Base-by-base conservation (phyloP, 768 basidiomycete genomes). In the Amyloporia xantha region DNA sequence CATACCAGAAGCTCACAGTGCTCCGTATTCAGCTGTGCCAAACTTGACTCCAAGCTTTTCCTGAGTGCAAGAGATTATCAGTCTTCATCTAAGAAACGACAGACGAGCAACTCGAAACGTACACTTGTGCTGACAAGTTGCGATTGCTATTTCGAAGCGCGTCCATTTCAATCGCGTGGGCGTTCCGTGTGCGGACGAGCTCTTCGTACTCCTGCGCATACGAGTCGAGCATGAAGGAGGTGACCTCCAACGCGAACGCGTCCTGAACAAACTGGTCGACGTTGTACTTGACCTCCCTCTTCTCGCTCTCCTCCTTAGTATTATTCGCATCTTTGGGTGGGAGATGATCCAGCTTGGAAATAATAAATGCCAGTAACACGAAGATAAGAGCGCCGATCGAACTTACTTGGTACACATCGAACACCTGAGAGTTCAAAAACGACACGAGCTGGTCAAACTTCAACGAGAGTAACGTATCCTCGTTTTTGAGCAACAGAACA, bases 141-240 rank as follows among this genome's bases (percentile, higher is more conserved):
- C 91, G 76, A 64, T 98, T 98, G 38, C 76, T 81, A 54, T 77
- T 87, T 51, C 89, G 75, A 20, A 99, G 75, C 28, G 76, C 73
- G 57, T 96, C 95, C 62, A 97, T 75, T 66, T 94, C 89, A 20
- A 76, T 67, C 0, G 85, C 82, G 67, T 95, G 91, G 50, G 87
- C 86, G 51, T 93, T 91, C 28, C 81, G 82, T 44, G 77, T 77
- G 20, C 83, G 78, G 50, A 89, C 69, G 47, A 82, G 67, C 50
- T 95, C 93, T 54, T 89, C 82, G 61, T 92, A 95, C 68, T 96
- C 93, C 47, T 82, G 86, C 26, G 84, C 79, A 62, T 90, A 95
- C 17, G 81, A 76, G 60, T 97, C 95, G 35, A 98, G 73, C 91
- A 94, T 92, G 68, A 98, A 94, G 0, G 96, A 91, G 3, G 94